Conservation (phyloP, 306 rosid species). For the Morella rubra region DNA sequence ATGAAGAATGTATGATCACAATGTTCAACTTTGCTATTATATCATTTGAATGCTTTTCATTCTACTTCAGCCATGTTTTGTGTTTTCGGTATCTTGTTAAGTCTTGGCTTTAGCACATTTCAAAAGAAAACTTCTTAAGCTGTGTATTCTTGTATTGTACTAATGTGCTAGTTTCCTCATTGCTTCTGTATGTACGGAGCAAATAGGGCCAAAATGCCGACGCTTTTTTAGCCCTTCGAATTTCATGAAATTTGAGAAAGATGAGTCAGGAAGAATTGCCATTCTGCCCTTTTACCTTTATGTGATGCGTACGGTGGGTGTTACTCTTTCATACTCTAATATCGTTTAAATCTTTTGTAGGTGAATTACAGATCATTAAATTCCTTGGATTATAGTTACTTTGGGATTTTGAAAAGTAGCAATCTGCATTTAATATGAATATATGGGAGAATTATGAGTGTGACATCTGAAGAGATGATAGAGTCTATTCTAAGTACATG, state of each 20-base stretch:
- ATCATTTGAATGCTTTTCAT: neutral
- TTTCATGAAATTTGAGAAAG: conserved; percentile 99
- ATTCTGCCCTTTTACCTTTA: conserved; percentile 98
- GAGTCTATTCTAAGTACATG: neutral
- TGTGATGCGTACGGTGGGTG: conserved; percentile 98
- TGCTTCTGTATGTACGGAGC: conserved; percentile 97
- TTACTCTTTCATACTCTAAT: conserved; percentile 6
- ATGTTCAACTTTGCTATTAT: too few relatives aligned
- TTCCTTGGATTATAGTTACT: neutral
- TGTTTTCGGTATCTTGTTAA: neutral
- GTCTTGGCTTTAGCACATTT: neutral
- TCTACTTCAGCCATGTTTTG: neutral
- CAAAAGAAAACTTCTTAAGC: conserved; percentile 10
- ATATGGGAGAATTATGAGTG: neutral
- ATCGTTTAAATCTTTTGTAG: neutral
- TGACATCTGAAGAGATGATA: neutral
- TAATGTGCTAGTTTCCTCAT: too few relatives aligned
- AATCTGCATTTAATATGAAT: neutral
- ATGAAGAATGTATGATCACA: too few relatives aligned
- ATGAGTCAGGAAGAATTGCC: conserved; percentile 98
- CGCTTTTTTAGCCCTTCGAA: conserved; percentile 98
- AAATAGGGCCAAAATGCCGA: conserved; percentile 92
- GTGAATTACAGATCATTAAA: too few relatives aligned
- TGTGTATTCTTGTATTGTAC: conserved; percentile 17
- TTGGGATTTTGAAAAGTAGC: neutral